Evolutionary conservation across 1,139 yeast species (phyloP).

Genomic region (Debaryomyces robertsiae): DNA sequence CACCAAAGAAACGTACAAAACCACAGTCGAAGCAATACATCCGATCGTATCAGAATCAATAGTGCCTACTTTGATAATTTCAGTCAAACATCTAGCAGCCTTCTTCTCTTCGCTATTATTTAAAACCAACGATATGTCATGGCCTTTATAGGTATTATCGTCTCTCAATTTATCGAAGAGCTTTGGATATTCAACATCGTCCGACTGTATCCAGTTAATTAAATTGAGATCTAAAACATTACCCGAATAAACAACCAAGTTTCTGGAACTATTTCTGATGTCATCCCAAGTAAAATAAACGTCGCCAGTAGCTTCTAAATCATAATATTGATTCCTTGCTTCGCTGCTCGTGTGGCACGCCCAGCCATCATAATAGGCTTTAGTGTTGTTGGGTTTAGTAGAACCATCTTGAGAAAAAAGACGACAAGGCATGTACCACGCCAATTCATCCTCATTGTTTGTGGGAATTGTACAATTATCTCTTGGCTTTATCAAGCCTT

Average conservation of each 20-base stretch:
- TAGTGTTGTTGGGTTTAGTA: constrained; percentile 59
- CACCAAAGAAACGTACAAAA: constrained; percentile 74
- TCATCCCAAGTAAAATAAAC: constrained; percentile 92
- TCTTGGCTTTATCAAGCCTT: constrained; percentile 74
- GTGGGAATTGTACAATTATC: constrained; percentile 71
- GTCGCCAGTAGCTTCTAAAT: constrained; percentile 64
- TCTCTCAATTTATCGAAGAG: constrained; percentile 64
- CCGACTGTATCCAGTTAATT: constrained; percentile 69
- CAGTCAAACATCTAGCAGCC: constrained; percentile 82
- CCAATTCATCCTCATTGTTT: constrained; percentile 61
- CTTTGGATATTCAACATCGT: constrained; percentile 71
- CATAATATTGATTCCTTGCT: constrained; percentile 72
- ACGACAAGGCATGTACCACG: constrained; percentile 97
- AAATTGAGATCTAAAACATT: constrained; percentile 79
- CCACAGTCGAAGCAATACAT: constrained; percentile 90
- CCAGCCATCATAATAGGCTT: constrained; percentile 74
- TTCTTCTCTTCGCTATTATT: constrained; percentile 69
- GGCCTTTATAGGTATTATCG: constrained; percentile 63
- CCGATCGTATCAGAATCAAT: constrained; percentile 91
- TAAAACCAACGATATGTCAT: constrained; percentile 77
- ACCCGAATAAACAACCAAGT: constrained; percentile 85
- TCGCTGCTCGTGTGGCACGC: constrained; percentile 81
- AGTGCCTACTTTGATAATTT: constrained; percentile 83
- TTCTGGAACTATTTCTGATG: constrained; percentile 67
- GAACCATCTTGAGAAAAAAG: constrained; percentile 71